phyloP scores from a whole-genome alignment of 257 asterid species.

The Solanum appendiculatum region DNA sequence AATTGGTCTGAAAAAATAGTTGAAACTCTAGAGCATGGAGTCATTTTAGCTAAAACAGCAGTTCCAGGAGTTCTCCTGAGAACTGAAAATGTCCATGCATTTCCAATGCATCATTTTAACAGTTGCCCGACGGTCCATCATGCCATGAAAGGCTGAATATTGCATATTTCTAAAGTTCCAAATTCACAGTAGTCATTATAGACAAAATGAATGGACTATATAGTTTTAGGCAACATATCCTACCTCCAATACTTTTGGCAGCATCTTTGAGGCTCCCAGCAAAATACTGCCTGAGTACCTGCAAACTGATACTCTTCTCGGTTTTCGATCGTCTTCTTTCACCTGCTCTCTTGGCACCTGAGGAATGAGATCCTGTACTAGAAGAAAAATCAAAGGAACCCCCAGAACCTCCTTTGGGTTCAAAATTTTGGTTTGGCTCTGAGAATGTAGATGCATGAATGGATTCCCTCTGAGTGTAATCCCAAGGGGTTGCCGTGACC shows the following conservation, averaged over 20 bases:
- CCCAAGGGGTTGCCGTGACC: conserved; percentile 32
- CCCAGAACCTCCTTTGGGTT: conserved; percentile 19
- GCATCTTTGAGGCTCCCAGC: conserved; percentile 86
- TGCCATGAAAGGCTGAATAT: neutral
- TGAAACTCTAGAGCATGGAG: neutral
- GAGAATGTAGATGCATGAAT: conserved; percentile 7
- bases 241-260: conserved; percentile 78
- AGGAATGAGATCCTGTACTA: conserved; percentile 14
- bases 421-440: conserved; percentile 28
- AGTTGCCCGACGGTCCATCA: neutral
- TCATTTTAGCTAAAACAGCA: neutral
- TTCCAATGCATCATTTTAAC: neutral
- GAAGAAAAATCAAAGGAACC: conserved; percentile 28
- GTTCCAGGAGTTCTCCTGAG: neutral
- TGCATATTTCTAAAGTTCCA: neutral
- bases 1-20: neutral
- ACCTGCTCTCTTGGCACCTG: conserved; percentile 25
- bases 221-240: conserved; percentile 2
- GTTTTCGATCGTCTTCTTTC: conserved; percentile 46
- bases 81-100: neutral
- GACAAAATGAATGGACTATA: neutral
- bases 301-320: conserved; percentile 68
- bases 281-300: conserved; percentile 57
- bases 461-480: conserved; percentile 18
- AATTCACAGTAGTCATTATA: neutral